A percentile compares a stretch with the other conserved stretches of the same genome.
Evolutionary conservation across 192 early-diverging fungal genomes (phyloP).

Genomic region (Backusella luteola): DNA sequence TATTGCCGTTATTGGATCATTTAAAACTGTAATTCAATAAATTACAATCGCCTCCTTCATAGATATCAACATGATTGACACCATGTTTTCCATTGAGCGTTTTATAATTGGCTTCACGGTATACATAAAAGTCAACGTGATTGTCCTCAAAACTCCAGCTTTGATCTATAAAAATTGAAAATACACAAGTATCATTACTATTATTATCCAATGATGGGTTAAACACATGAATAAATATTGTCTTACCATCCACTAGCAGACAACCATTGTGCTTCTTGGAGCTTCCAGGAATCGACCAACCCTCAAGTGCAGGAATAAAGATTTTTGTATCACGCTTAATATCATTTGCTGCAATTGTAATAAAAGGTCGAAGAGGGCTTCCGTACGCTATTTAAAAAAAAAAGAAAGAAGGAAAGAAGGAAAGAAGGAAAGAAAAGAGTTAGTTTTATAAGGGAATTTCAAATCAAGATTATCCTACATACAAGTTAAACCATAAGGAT

Average conservation of each 20-base stretch:
- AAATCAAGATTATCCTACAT: neutral
- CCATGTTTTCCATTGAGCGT: conserved; percentile 27
- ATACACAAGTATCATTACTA: too few relatives aligned
- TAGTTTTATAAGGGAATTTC: neutral
- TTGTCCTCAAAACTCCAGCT: conserved; percentile 34
- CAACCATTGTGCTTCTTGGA: conserved; percentile 36
- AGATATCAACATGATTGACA: conserved; percentile 36
- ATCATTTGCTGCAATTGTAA: conserved; percentile 40
- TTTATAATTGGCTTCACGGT: conserved; percentile 26
- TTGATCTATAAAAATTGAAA: conserved; percentile 17
- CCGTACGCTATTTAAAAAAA: conserved; percentile 19
- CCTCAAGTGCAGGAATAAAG: conserved; percentile 29
- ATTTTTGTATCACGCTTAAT: conserved; percentile 30
- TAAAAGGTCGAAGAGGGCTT: conserved; percentile 31
- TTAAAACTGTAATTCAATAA: conserved; percentile 35
- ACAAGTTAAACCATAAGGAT: conserved; percentile 37
- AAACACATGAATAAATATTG: neutral
- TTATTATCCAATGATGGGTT: neutral
- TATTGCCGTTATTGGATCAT: neutral
- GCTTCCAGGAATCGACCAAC: conserved; percentile 33
- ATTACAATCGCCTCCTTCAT: conserved; percentile 38
- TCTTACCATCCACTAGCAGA: conserved; percentile 30
- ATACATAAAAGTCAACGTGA: conserved; percentile 36
- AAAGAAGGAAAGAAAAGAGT: neutral
- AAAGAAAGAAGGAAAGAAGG: neutral